A percentile compares a stretch with the other conserved stretches of the same genome.
Evolutionary conservation across 257 asterid species (phyloP).

Genomic region (Forsythia suspensa): DNA sequence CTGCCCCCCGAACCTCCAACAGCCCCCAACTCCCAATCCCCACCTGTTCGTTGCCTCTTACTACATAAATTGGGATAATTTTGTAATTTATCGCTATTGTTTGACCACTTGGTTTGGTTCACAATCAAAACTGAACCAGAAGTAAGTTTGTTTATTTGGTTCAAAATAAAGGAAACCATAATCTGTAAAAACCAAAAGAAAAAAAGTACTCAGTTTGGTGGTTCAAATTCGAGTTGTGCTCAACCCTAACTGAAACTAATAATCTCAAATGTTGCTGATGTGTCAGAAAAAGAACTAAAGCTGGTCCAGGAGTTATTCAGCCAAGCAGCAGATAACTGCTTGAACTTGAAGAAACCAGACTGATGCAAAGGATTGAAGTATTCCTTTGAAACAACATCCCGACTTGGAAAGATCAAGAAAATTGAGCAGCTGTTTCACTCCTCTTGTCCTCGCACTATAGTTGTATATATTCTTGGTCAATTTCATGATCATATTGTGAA

Average conservation of each 20-base stretch:
- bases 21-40: background rate
- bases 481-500: background rate
- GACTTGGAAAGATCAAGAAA: background rate
- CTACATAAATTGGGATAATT: background rate
- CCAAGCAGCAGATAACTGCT: slow-evolving; percentile 79
- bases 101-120: background rate
- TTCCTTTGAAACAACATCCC: background rate
- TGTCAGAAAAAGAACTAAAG: slow-evolving; percentile 67
- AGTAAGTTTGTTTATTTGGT: background rate
- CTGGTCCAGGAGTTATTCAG: slow-evolving; percentile 85
- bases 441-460: background rate
- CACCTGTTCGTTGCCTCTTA: background rate
- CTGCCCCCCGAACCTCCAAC: background rate
- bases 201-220: background rate
- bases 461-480: background rate
- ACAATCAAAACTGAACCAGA: background rate
- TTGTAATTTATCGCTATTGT: background rate
- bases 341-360: slow-evolving; percentile 82
- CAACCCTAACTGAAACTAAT: background rate
- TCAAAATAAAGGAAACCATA: background rate
- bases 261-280: background rate
- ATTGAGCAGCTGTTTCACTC: background rate
- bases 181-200: background rate
- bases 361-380: slow-evolving; percentile 20
- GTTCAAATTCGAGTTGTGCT: background rate